These are phyloP conservation scores for Fusarium sp. DNA, from an alignment of 2,329 filamentous ascomycete species.

Conservation along the genomic window DNA sequence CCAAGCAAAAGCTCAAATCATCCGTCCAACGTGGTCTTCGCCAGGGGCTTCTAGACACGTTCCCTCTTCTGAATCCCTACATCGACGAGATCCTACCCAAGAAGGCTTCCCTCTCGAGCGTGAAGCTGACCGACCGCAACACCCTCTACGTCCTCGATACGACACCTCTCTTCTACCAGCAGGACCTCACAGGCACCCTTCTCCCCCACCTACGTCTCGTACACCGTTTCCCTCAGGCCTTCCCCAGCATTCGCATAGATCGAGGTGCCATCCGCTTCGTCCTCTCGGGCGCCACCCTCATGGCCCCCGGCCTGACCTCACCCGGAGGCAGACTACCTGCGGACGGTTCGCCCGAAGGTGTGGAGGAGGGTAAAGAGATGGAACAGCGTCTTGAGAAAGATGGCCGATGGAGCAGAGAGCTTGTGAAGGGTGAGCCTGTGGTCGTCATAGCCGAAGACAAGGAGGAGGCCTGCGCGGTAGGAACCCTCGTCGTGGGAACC, in stretches of 20 bases:
- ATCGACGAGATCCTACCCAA: conserved; percentile 97
- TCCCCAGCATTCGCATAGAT: conserved; percentile 90
- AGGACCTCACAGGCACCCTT: conserved; percentile 78
- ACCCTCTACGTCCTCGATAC: conserved; percentile 87
- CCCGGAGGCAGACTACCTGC: conserved; percentile 83
- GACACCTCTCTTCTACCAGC: conserved; percentile 91
- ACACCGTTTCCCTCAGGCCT: conserved; percentile 87
- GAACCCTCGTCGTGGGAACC: conserved; percentile 84
- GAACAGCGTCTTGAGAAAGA: conserved; percentile 61
- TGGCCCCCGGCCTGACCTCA: conserved; percentile 93
- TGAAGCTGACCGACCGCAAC: conserved; percentile 93
- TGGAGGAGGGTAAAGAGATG: conserved; percentile 59
- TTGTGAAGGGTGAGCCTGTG: conserved; percentile 85
- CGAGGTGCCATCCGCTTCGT: conserved; percentile 97
- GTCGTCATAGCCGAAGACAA: conserved; percentile 95
- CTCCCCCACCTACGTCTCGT: conserved; percentile 91
- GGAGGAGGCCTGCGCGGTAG: conserved; percentile 89
- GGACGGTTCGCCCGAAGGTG: conserved; percentile 52
- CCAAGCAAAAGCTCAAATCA: conserved; percentile 97
- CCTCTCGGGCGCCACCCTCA: conserved; percentile 90
- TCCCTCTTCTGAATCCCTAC: conserved; percentile 85
- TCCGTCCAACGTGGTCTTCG: conserved; percentile 91
- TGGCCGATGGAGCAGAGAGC: conserved; percentile 72
- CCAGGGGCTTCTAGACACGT: conserved; percentile 83
- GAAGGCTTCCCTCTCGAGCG: conserved; percentile 88